A percentile compares a stretch with the other conserved stretches of the same genome.
These are phyloP conservation scores for Mycena epipterygia DNA, from an alignment of 768 basidiomycete genomes.

Conservation along the genomic window DNA sequence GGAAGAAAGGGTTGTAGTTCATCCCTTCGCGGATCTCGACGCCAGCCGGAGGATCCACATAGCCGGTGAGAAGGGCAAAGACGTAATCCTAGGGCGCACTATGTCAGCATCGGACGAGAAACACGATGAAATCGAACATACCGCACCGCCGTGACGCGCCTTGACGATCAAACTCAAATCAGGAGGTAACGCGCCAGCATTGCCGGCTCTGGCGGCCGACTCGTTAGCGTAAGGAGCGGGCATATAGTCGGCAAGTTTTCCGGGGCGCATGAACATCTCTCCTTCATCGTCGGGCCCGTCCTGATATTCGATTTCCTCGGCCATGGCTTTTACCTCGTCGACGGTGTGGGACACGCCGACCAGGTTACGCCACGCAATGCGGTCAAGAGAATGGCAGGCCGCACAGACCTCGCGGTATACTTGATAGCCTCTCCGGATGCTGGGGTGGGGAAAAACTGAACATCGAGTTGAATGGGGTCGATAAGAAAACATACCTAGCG, in stretches of 20 bases:
- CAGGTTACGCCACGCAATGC: conserved; percentile 99
- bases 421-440: conserved; percentile 95
- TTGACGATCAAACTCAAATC: conserved; percentile 98
- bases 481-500: conserved; percentile 73
- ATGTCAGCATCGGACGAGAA: conserved; percentile 8
- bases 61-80: conserved; percentile 96
- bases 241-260: conserved; percentile 98
- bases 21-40: conserved; percentile 96
- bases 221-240: conserved; percentile 97
- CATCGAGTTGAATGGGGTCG: conserved; percentile 11
- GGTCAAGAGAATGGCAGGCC: conserved; percentile 98
- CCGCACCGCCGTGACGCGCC: conserved; percentile 96
- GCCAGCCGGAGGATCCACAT: conserved; percentile 95
- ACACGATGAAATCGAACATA: conserved; percentile 59
- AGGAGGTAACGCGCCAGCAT: conserved; percentile 95
- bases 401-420: conserved; percentile 99
- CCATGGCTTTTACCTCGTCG: conserved; percentile 90
- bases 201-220: conserved; percentile 94
- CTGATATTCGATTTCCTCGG: conserved; percentile 96
- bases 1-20: conserved; percentile 99
- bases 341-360: conserved; percentile 98
- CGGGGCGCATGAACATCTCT: conserved; percentile 99
- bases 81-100: conserved; percentile 84
- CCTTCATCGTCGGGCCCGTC: conserved; percentile 96
- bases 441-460: conserved; percentile 47